Evolutionary conservation across 495 filamentous ascomycete genomes (phyloP).

Genomic region (Tuber aestivum): DNA sequence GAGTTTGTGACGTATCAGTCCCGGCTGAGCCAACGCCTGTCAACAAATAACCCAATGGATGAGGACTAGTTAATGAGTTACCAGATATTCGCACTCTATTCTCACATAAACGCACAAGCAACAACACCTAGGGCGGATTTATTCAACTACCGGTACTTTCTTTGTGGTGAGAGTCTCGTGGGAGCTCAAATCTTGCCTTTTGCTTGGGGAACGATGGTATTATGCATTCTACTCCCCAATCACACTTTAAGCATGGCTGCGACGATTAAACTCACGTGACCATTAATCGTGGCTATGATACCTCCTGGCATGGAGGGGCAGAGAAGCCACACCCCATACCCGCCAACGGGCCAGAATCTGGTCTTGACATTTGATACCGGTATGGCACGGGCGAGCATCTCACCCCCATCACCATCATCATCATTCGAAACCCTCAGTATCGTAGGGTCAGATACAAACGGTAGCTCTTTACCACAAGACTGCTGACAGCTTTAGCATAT

Average conservation of each 20-base stretch:
- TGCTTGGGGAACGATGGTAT: background rate
- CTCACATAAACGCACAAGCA: background rate
- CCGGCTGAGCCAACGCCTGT: background rate
- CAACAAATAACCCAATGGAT: background rate
- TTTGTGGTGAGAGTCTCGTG: background rate
- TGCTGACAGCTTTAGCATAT: background rate
- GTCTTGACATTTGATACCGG: background rate
- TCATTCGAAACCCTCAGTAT: background rate
- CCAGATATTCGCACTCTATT: background rate
- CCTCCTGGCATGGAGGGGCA: background rate
- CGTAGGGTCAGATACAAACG: background rate
- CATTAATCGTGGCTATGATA: background rate
- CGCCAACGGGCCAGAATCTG: background rate
- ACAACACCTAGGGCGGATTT: background rate
- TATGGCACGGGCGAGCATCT: background rate
- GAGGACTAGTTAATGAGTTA: background rate
- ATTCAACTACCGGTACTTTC: background rate
- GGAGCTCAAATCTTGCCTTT: background rate
- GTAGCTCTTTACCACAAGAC: background rate
- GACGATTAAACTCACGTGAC: background rate
- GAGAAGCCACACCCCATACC: background rate
- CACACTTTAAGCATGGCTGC: background rate
- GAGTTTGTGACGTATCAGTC: background rate
- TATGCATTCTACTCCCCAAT: background rate
- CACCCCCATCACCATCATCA: background rate